Evolutionary conservation across 2,329 filamentous ascomycete species (phyloP), one percentile per base, ranked within the genome.

Genomic region (Hymenoscyphus scutula): DNA sequence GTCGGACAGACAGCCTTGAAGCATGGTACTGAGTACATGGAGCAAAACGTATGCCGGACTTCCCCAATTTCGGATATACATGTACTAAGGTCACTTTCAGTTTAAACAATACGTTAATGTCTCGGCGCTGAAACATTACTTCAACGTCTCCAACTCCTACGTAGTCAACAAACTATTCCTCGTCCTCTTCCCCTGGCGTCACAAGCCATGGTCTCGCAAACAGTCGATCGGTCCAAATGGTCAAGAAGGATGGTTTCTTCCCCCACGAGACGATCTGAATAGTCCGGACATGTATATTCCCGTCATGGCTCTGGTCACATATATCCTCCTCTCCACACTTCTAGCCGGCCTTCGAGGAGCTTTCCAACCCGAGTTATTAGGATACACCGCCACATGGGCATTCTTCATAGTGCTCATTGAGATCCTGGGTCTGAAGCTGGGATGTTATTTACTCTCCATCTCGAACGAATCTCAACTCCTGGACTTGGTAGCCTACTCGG

Each of bases 241-340:
- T 58, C 85, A 88, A 70, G 87, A 89, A 67, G 86, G 86, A 54
- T 89, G 88, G 81, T 99, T 95, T 77, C 84, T 97, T 7, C 92
- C 95, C 5, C 95, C 95, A 1, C 85, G 95, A 67, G 94, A 99
- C 76, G 95, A 99, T 74, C 82, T 98, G 77, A 99, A 99, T 78
- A 96, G 92, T 68, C 95, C 96, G 17, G 95, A 99, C 78, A 98
- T 99, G 93, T 99, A 99, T 79, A 99, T 99, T 71, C 93, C 93
- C 63, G 89, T 96, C 73, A 99, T 99, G 95, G 94, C 95, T 1
- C 82, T 99, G 59, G 92, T 98, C 55, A 99, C 95, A 27, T 99
- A 99, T 77, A 96, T 99, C 68, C 88, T 99, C 37, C 84, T 99
- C 11, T 96, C 91, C 5, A 95, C 94, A 0, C 83, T 98, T 51